phyloP scores from a whole-genome alignment of 768 basidiomycete species.

The Amanita pallidorosea region DNA sequence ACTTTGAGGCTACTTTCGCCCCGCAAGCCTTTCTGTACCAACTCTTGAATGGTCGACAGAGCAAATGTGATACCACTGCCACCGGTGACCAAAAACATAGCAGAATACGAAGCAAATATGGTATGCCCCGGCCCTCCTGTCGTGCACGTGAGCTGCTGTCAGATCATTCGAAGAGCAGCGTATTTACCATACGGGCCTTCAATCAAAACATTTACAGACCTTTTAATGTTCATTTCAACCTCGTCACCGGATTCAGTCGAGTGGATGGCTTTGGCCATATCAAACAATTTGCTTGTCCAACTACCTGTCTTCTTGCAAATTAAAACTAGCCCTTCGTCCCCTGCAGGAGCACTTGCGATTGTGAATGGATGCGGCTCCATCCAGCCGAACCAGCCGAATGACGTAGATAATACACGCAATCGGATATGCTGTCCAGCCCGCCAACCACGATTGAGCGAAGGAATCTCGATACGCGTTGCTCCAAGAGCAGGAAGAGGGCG shows the following conservation, averaged over 20 bases:
- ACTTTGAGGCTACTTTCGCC: constrained; percentile 42
- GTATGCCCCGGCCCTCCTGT: constrained; percentile 49
- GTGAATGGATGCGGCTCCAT: constrained; percentile 74
- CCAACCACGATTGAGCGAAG: constrained; percentile 60
- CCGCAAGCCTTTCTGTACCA: constrained; percentile 41
- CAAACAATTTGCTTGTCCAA: constrained; percentile 53
- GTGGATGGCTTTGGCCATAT: constrained; percentile 28
- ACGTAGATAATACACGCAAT: constrained; percentile 42
- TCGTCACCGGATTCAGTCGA: constrained; percentile 14
- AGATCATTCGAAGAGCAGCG: not conserved
- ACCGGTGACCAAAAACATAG: constrained; percentile 58
- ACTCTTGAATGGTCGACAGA: constrained; percentile 51
- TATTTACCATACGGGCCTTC: constrained; percentile 57
- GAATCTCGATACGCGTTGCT: constrained; percentile 54
- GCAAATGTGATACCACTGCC: constrained; percentile 73
- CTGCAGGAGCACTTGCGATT: constrained; percentile 40
- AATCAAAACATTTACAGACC: constrained; percentile 37
- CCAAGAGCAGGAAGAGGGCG: constrained; percentile 49
- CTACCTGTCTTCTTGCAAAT: constrained; percentile 55
- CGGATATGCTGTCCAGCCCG: constrained; percentile 77
- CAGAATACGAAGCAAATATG: constrained; percentile 52
- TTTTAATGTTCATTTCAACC: constrained; percentile 17
- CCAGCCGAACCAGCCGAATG: constrained; percentile 46
- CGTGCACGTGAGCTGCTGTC: constrained; percentile 6
- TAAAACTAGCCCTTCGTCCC: constrained; percentile 50